These are phyloP conservation scores for Triticum timopheevii DNA, from an alignment of 176 grass and related monocot species.

Conservation along the genomic window DNA sequence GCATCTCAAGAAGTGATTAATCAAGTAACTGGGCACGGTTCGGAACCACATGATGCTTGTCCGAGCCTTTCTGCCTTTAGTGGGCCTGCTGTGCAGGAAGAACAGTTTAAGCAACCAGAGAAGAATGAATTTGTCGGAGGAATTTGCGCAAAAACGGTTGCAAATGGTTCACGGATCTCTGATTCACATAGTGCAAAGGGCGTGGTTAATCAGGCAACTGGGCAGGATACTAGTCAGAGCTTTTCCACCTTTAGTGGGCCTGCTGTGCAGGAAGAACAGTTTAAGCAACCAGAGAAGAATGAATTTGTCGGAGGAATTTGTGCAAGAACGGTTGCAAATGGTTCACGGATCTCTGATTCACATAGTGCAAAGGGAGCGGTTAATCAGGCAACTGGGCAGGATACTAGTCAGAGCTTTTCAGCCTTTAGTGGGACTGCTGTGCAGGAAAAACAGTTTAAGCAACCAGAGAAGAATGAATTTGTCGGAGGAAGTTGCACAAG, in stretches of 20 bases:
- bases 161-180: slow-evolving; percentile 1
- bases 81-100: slow-evolving; percentile 4
- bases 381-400: background rate
- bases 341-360: slow-evolving; percentile 27
- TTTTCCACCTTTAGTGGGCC: slow-evolving; percentile 21
- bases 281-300: slow-evolving; percentile 11
- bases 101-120: slow-evolving; percentile 17
- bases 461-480: slow-evolving; percentile 21
- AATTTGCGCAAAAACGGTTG: background rate
- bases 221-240: background rate
- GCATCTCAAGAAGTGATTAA: slow-evolving; percentile 2
- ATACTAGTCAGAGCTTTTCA: slow-evolving; percentile 16
- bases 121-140: background rate
- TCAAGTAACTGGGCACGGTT: background rate
- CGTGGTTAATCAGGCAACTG: no score
- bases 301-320: slow-evolving; percentile 6
- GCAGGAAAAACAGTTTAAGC: slow-evolving; percentile 7
- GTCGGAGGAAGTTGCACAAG: background rate
- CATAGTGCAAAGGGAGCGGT: background rate
- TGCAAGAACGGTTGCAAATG: background rate
- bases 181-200: slow-evolving; percentile 30
- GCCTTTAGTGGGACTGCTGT: background rate
- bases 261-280: slow-evolving; percentile 7
- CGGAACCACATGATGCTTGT: background rate
- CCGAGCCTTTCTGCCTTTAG: slow-evolving; percentile 19